Conservation (phyloP, 306 rosid species). For the Cucurbita argyrosperma region DNA sequence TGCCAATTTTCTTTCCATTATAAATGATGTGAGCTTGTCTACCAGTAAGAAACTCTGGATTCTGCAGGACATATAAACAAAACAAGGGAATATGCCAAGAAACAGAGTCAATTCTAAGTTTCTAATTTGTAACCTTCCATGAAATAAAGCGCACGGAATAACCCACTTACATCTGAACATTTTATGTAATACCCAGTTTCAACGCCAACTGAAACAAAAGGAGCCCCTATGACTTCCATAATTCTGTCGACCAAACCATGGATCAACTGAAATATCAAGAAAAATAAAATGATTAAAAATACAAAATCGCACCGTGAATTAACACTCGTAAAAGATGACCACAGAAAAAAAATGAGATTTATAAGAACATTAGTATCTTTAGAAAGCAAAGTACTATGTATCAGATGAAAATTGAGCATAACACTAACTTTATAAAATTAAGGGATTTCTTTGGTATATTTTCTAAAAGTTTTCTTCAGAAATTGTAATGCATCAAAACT, state of each 20-base stretch:
- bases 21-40: slow-evolving; percentile 68
- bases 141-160: neutral
- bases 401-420: neutral
- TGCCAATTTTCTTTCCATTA: slow-evolving; percentile 56
- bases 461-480: neutral
- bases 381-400: neutral
- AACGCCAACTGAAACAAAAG: slow-evolving; percentile 51
- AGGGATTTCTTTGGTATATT: neutral
- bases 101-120: neutral
- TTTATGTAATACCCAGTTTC: slow-evolving; percentile 42
- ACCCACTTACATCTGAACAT: slow-evolving; percentile 50
- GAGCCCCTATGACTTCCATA: slow-evolving; percentile 64
- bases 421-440: neutral
- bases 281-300: neutral
- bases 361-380: neutral
- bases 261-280: slow-evolving; percentile 46
- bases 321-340: neutral
- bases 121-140: neutral
- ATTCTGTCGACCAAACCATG: slow-evolving; percentile 88
- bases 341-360: neutral
- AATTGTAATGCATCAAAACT: neutral
- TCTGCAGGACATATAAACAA: slow-evolving; percentile 30
- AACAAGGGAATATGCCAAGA: neutral
- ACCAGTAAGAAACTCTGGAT: slow-evolving; percentile 74
- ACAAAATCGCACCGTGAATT: neutral